Percentiles rank a stretch among this genome's conserved stretches.
Evolutionary conservation across 1,284 basidiomycete genomes (phyloP).

Genomic region (Wallemia mellicola): DNA sequence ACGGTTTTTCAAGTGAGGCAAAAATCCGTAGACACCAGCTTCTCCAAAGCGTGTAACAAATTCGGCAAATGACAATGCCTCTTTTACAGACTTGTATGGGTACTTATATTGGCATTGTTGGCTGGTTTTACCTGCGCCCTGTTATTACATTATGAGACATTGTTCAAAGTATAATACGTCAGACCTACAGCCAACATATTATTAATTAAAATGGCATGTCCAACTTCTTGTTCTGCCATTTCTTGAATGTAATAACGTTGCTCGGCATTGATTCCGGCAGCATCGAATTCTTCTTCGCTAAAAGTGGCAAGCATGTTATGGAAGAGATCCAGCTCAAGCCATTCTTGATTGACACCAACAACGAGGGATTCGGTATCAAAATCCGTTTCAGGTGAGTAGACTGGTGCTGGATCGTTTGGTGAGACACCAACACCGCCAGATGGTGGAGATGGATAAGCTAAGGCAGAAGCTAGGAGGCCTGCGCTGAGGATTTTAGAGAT

Average conservation of each 20-base stretch:
- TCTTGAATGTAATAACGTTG: slow-evolving; percentile 26
- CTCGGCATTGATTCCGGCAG: slow-evolving; percentile 24
- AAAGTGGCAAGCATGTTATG: slow-evolving; percentile 27
- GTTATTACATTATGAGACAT: too few species aligned
- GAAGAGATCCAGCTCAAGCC: slow-evolving; percentile 31
- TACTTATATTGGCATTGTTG: slow-evolving; percentile 30
- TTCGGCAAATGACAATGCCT: not conserved
- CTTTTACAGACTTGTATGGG: slow-evolving; percentile 20
- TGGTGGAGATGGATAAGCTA: not conserved
- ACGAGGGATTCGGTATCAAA: not conserved
- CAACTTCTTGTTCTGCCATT: slow-evolving; percentile 30
- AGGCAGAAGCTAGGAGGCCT: not conserved
- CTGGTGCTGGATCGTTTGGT: not conserved
- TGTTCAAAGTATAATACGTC: too few species aligned
- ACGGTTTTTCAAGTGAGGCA: slow-evolving; percentile 30
- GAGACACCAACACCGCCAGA: not conserved
- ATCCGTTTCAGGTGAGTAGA: not conserved
- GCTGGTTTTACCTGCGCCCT: too few species aligned
- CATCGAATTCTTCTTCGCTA: slow-evolving; percentile 25
- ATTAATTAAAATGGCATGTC: slow-evolving; percentile 22
- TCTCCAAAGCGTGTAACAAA: not conserved
- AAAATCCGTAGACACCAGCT: slow-evolving; percentile 24
- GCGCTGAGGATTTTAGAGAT: not conserved
- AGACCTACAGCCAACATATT: slow-evolving; percentile 21
- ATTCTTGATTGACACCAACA: slow-evolving; percentile 25